phyloP scores from a whole-genome alignment of 768 basidiomycete species.

The Tremella yokohamensis region DNA sequence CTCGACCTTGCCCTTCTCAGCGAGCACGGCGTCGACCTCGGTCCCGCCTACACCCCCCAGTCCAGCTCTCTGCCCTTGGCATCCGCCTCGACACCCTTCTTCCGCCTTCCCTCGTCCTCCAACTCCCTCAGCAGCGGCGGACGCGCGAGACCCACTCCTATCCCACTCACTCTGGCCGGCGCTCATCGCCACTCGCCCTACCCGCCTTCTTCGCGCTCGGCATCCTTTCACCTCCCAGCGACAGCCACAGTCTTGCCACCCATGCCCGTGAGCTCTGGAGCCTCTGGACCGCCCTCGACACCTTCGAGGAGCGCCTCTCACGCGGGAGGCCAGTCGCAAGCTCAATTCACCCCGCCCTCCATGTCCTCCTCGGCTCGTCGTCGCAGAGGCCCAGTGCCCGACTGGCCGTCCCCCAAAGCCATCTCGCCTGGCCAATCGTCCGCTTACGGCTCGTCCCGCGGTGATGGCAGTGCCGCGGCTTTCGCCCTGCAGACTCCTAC shows the following conservation, averaged over 20 bases:
- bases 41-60: too few species aligned
- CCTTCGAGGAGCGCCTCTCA: neutral
- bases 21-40: too few species aligned
- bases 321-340: neutral
- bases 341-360: neutral
- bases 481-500: neutral
- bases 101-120: too few species aligned
- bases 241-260: neutral
- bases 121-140: too few species aligned
- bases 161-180: too few species aligned
- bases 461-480: neutral
- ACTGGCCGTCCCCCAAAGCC: constrained; percentile 2
- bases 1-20: too few species aligned
- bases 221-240: neutral
- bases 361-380: neutral
- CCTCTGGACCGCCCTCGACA: neutral
- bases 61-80: too few species aligned
- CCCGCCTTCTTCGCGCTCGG: neutral
- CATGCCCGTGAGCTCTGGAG: neutral
- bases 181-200: constrained; percentile 1
- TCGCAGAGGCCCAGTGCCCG: neutral
- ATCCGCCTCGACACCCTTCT: too few species aligned
- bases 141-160: too few species aligned
- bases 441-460: too few species aligned
- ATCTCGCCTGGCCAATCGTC: neutral